phyloP scores from a whole-genome alignment of 768 basidiomycete genomes.

The Trametes cinnabarina region DNA sequence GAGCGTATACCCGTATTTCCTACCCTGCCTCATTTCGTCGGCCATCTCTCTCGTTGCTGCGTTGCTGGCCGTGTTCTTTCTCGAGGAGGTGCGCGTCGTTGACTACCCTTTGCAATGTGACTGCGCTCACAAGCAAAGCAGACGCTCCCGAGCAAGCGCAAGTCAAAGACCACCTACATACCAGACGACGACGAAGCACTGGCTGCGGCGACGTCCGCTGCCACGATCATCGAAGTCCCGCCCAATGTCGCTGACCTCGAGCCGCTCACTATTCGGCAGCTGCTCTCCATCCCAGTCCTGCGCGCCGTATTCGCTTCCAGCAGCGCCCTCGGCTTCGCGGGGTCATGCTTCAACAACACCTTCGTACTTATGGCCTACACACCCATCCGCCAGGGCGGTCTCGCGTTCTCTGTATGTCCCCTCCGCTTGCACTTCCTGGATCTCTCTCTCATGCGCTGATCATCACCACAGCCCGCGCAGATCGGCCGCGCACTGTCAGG shows the following conservation, averaged over 20 bases:
- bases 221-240: conserved; percentile 3
- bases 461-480: conserved; percentile 42
- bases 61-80: conserved; percentile 41
- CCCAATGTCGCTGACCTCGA: conserved; percentile 5
- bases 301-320: conserved; percentile 52
- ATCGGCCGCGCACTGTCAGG: conserved; percentile 59
- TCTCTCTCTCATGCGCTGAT: not conserved
- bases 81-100: conserved; percentile 49
- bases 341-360: conserved; percentile 58
- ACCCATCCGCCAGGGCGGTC: conserved; percentile 53
- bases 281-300: conserved; percentile 53
- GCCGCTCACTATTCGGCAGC: conserved; percentile 27
- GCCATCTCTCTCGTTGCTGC: conserved; percentile 41
- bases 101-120: not conserved
- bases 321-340: conserved; percentile 50
- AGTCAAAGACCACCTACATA: not conserved
- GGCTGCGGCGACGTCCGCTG: not conserved
- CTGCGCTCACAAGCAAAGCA: not conserved
- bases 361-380: conserved; percentile 70
- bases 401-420: conserved; percentile 54
- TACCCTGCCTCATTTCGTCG: conserved; percentile 54
- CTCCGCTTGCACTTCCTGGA: not conserved
- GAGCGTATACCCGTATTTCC: conserved; percentile 52
- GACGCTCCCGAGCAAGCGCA: conserved; percentile 25
- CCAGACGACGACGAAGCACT: conserved; percentile 12